Percentiles rank a stretch among this genome's conserved stretches.
Evolutionary conservation across 208 protist species (phyloP).

Genomic region (Crithidia fasciculata): DNA sequence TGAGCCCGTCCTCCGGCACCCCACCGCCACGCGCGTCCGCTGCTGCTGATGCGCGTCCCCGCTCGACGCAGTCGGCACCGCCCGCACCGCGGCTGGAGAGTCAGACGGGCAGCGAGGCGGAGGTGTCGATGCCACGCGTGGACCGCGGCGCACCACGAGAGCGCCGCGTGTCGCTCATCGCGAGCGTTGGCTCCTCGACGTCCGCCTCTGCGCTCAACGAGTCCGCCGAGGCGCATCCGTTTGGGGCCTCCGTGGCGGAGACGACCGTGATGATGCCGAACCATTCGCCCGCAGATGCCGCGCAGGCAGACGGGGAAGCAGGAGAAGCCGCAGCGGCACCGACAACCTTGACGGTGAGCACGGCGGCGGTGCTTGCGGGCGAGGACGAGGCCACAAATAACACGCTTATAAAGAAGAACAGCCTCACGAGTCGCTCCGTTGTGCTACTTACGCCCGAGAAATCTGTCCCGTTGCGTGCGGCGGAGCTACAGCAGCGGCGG

Average conservation of each 20-base stretch:
- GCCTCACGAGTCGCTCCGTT: not conserved
- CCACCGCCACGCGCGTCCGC: not conserved
- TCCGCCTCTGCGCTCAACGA: not conserved
- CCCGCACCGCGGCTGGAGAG: not conserved
- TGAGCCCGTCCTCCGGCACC: not conserved
- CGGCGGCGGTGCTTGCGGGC: not conserved
- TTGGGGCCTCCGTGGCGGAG: not conserved
- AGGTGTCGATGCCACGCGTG: conserved; percentile 16
- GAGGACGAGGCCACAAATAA: not conserved
- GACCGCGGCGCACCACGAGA: conserved; percentile 3
- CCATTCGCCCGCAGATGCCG: no score
- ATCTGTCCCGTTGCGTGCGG: not conserved
- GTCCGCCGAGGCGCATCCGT: not conserved
- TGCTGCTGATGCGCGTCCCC: not conserved
- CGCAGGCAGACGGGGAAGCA: not conserved
- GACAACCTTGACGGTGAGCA: not conserved
- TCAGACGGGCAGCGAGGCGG: not conserved
- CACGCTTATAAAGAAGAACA: not conserved
- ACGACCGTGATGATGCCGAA: not conserved
- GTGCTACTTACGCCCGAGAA: not conserved
- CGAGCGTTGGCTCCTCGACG: not conserved
- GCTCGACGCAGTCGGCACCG: not conserved
- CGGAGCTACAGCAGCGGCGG: conserved; percentile 20
- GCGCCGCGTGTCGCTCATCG: conserved; percentile 11
- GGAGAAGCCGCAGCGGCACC: not conserved